A percentile compares a stretch with the other conserved stretches of the same genome.
Conservation (phyloP, 2,329 filamentous ascomycete species). For the Chrysoporthe cubensis region DNA sequence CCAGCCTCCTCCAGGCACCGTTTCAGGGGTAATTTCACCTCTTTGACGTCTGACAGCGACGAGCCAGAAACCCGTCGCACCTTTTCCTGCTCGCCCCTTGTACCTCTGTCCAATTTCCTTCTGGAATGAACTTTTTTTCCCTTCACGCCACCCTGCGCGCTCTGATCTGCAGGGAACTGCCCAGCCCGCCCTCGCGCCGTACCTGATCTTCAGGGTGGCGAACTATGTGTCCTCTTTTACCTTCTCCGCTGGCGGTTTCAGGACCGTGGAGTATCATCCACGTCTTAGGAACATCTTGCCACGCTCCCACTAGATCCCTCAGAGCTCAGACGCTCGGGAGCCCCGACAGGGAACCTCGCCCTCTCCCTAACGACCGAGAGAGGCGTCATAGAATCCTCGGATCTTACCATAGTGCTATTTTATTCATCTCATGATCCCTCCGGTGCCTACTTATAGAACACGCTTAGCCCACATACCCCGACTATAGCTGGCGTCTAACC, state of each 20-base stretch:
- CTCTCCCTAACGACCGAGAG: neutral
- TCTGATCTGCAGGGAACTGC: neutral
- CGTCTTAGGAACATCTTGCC: conserved; percentile 8
- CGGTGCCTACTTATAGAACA: neutral
- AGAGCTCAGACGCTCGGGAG: conserved; percentile 14
- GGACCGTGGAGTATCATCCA: conserved; percentile 20
- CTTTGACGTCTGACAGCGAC: no score
- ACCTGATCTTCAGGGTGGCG: conserved; percentile 3
- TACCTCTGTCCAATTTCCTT: conserved; percentile 8
- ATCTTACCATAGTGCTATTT: neutral
- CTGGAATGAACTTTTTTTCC: conserved; percentile 10
- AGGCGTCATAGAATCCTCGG: neutral
- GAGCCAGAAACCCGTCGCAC: neutral
- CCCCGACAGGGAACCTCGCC: neutral
- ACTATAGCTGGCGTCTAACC: neutral
- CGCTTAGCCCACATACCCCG: neutral
- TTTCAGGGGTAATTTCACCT: conserved; percentile 2
- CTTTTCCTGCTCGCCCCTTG: neutral
- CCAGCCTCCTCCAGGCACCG: conserved; percentile 4
- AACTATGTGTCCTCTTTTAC: neutral
- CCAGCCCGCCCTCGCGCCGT: neutral
- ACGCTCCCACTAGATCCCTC: conserved; percentile 19
- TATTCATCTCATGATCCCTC: conserved; percentile 6
- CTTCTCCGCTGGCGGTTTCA: conserved; percentile 25
- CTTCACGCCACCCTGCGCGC: conserved; percentile 8